phyloP scores from a whole-genome alignment of 148 eudicot genomes.

The Chenopodium album region DNA sequence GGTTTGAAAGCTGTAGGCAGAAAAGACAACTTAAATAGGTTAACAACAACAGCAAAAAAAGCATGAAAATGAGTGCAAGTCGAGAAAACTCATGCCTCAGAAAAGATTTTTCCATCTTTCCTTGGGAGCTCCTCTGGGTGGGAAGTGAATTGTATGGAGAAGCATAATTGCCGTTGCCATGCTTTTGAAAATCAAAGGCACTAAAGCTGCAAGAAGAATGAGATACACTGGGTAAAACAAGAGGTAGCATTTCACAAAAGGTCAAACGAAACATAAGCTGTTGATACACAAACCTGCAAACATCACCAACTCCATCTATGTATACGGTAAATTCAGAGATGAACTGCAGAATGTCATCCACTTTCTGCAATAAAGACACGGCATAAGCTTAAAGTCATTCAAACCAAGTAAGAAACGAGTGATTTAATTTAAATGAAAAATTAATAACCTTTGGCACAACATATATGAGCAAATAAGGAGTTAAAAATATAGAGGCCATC shows the following conservation, averaged over 20 bases:
- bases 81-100: constrained; percentile 48
- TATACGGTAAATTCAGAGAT: constrained; percentile 75
- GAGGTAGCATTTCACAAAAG: not conserved
- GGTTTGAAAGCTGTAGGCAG: constrained; percentile 70
- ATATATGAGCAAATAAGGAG: constrained; percentile 83
- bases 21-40: too few relatives aligned
- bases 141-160: constrained; percentile 62
- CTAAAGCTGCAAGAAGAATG: constrained; percentile 61
- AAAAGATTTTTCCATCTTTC: constrained; percentile 98
- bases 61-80: not conserved
- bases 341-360: constrained; percentile 80
- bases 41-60: not conserved
- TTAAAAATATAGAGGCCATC: constrained; percentile 92
- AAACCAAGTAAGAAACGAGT: constrained; percentile 11
- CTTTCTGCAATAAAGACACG: constrained; percentile 52
- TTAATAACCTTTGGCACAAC: constrained; percentile 77
- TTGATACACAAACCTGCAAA: constrained; percentile 66
- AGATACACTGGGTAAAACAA: constrained; percentile 9
- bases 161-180: constrained; percentile 80
- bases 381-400: not conserved
- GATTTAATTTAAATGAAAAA: not conserved
- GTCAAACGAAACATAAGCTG: not conserved
- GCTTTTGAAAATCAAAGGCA: constrained; percentile 67
- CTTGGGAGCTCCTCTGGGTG: constrained; percentile 78
- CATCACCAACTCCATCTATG: constrained; percentile 92